Evolutionary conservation across 2,329 filamentous ascomycete genomes (phyloP).

Genomic region (Pestalotiopsis fici): DNA sequence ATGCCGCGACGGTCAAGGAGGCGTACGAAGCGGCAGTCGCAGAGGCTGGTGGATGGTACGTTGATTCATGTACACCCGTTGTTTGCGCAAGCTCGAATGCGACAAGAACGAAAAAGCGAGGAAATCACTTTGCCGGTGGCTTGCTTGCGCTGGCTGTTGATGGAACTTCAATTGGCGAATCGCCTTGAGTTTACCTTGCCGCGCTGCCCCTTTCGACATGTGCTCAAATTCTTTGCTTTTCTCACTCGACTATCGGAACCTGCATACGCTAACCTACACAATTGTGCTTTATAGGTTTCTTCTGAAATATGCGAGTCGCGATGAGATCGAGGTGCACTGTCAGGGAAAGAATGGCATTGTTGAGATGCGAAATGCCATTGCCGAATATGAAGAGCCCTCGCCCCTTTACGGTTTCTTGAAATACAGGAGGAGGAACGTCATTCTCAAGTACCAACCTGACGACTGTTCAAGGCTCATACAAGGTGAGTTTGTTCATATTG

Average conservation of each 20-base stretch:
- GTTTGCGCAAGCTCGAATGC: not conserved
- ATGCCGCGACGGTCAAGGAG: conserved; percentile 77
- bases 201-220: conserved; percentile 1
- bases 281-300: conserved; percentile 70
- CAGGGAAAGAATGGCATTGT: conserved; percentile 79
- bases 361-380: conserved; percentile 79
- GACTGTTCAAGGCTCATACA: conserved; percentile 88
- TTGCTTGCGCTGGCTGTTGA: not conserved
- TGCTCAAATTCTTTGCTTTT: conserved; percentile 1
- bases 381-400: conserved; percentile 78
- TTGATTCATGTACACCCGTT: conserved; percentile 20
- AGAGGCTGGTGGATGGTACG: conserved; percentile 94
- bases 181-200: not conserved
- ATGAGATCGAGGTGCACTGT: conserved; percentile 79
- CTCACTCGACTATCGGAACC: not conserved
- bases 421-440: conserved; percentile 84
- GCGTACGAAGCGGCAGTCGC: conserved; percentile 78
- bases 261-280: not conserved
- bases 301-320: conserved; percentile 85
- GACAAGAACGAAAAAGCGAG: not conserved
- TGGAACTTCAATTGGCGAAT: not conserved
- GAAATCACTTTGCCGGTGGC: not conserved
- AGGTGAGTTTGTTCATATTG: conserved; percentile 58
- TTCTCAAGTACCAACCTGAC: conserved; percentile 91
- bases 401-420: conserved; percentile 91